phyloP scores from a whole-genome alignment of 768 basidiomycete genomes.

The Suillus discolor region DNA sequence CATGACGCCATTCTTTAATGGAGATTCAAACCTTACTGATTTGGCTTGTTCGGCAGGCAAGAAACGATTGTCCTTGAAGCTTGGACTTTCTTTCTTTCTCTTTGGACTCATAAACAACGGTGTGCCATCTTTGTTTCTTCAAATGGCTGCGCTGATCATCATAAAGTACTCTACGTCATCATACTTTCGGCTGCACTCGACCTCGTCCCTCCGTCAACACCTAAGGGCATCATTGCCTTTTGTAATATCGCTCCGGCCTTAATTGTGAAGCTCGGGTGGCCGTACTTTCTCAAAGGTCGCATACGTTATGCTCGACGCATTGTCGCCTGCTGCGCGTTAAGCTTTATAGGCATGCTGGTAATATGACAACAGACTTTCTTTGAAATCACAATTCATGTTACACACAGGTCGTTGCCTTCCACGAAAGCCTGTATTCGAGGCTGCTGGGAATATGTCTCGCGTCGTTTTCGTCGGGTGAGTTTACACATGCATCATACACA shows the following conservation, averaged over 20 bases:
- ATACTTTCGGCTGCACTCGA: constrained; percentile 96
- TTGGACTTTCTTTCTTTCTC: constrained; percentile 76
- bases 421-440: constrained; percentile 64
- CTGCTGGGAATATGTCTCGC: constrained; percentile 82
- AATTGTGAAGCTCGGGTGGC: constrained; percentile 88
- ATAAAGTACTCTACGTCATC: constrained; percentile 87
- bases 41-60: constrained; percentile 16
- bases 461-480: constrained; percentile 80
- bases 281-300: constrained; percentile 83
- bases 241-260: constrained; percentile 93
- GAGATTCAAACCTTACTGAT: constrained; percentile 19
- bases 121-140: constrained; percentile 26
- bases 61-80: constrained; percentile 34
- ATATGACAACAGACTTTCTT: constrained; percentile 30
- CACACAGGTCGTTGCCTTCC: constrained; percentile 73
- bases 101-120: constrained; percentile 95
- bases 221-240: constrained; percentile 93
- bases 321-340: constrained; percentile 71
- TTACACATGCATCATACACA: neutral
- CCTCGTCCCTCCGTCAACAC: constrained; percentile 87
- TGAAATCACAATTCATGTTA: neutral
- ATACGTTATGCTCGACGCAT: constrained; percentile 82
- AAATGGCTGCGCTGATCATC: neutral
- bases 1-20: constrained; percentile 22
- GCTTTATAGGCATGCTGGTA: constrained; percentile 87